Conservation (phyloP, 768 basidiomycete species). For the Hypholoma sublateritium region DNA sequence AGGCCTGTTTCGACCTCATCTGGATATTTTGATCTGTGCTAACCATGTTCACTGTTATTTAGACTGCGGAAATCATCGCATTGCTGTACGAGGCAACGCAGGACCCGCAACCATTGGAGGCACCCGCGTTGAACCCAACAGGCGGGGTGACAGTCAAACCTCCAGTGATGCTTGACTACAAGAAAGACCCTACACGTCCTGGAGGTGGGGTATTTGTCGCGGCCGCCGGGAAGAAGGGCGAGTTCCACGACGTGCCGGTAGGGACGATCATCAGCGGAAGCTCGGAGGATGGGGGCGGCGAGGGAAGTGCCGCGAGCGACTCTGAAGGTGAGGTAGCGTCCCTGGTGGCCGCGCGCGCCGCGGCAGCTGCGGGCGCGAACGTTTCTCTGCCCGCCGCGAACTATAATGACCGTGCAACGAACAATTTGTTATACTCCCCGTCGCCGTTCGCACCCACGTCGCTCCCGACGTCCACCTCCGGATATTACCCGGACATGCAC, state of each 20-base stretch:
- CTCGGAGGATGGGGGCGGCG: slow-evolving; percentile 41
- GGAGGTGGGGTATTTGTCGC: slow-evolving; percentile 89
- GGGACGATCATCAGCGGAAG: slow-evolving; percentile 53
- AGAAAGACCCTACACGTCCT: slow-evolving; percentile 76
- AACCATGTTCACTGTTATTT: slow-evolving; percentile 18
- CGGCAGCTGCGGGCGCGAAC: slow-evolving; percentile 19
- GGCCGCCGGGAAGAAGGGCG: slow-evolving; percentile 50
- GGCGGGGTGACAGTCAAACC: slow-evolving; percentile 63
- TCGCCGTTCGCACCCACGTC: slow-evolving; percentile 35
- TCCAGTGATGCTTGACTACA: slow-evolving; percentile 64
- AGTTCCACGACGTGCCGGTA: slow-evolving; percentile 54
- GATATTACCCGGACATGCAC: background rate
- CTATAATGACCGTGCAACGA: slow-evolving; percentile 37
- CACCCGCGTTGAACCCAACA: slow-evolving; percentile 74
- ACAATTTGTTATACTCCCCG: slow-evolving; percentile 30
- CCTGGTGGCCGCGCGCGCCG: slow-evolving; percentile 23
- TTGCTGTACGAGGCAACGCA: slow-evolving; percentile 94
- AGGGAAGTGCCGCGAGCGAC: slow-evolving; percentile 23
- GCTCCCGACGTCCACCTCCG: slow-evolving; percentile 2
- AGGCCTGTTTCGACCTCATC: slow-evolving; percentile 48
- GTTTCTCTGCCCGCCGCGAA: slow-evolving; percentile 25
- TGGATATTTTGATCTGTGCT: background rate
- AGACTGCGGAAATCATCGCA: slow-evolving; percentile 92
- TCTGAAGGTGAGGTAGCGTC: slow-evolving; percentile 49
- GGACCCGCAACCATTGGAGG: slow-evolving; percentile 54